phyloP scores from a whole-genome alignment of 768 basidiomycete genomes.

The Leucocoprinus sp. region DNA sequence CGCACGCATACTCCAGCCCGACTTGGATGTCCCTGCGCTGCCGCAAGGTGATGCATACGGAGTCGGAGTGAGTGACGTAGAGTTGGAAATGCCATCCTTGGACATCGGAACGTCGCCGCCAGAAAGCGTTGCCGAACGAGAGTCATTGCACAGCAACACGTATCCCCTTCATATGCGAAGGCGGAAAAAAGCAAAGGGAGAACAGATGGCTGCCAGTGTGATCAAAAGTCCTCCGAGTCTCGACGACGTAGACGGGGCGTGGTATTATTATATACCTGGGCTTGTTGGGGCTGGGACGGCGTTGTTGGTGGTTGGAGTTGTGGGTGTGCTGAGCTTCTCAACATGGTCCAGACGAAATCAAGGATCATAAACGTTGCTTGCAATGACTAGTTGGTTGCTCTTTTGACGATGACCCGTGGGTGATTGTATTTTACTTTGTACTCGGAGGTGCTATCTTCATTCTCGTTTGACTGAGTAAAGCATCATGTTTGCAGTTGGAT shows the following conservation, averaged over 20 bases:
- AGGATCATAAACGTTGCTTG: conserved; percentile 35
- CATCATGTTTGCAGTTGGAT: conserved; percentile 1
- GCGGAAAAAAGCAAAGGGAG: conserved; percentile 53
- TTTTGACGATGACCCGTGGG: background rate
- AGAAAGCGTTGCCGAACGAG: conserved; percentile 27
- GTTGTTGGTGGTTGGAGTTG: conserved; percentile 66
- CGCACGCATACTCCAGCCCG: conserved; percentile 50
- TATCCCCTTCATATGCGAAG: conserved; percentile 36
- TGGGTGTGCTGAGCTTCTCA: conserved; percentile 72
- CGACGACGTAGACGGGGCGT: conserved; percentile 60
- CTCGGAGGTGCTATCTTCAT: background rate
- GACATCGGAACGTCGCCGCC: conserved; percentile 35
- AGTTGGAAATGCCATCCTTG: conserved; percentile 63
- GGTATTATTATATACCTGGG: conserved; percentile 76
- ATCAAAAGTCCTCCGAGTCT: conserved; percentile 35
- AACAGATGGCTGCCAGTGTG: conserved; percentile 34
- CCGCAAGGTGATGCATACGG: too few relatives aligned
- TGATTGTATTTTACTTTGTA: background rate
- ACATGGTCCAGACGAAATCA: conserved; percentile 61
- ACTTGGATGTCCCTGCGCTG: conserved; percentile 61
- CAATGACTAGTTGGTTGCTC: background rate
- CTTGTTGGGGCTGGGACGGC: conserved; percentile 82
- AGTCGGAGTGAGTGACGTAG: conserved; percentile 24
- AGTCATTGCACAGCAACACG: conserved; percentile 26
- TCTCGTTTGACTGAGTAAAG: background rate